Conservation (phyloP, 345 rosid species). For the Salix arbutifolia region DNA sequence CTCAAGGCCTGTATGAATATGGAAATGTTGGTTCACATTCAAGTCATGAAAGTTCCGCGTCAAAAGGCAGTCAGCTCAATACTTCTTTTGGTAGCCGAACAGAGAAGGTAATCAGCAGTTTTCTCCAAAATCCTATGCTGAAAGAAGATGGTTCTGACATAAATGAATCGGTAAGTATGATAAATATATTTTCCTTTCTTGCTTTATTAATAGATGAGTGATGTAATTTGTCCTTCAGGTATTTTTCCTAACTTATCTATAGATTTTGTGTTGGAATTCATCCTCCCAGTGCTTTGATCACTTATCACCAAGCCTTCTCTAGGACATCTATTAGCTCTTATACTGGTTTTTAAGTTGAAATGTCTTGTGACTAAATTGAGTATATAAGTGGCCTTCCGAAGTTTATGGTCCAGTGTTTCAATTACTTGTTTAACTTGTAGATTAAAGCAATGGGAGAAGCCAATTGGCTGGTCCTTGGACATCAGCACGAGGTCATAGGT, state of each 20-base stretch:
- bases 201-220: background rate
- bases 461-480: background rate
- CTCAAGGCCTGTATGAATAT: constrained; percentile 30
- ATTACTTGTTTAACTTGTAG: background rate
- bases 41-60: constrained; percentile 16
- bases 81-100: constrained; percentile 59
- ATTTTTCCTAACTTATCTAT: background rate
- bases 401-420: too few species aligned
- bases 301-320: background rate
- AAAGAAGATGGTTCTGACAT: constrained; percentile 43
- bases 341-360: background rate
- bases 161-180: constrained; percentile 41
- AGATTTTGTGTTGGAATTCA: background rate
- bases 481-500: background rate
- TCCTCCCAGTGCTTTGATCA: background rate
- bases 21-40: constrained; percentile 29
- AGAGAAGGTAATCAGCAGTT: constrained; percentile 66
- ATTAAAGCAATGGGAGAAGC: background rate
- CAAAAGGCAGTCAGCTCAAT: constrained; percentile 24
- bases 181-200: background rate
- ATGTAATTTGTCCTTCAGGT: too few species aligned
- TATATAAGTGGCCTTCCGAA: background rate
- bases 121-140: constrained; percentile 59
- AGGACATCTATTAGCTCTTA: background rate
- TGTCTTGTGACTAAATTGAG: background rate